Evolutionary conservation across 768 basidiomycete genomes (phyloP).

Genomic region (Lactarius pseudohatsudake): DNA sequence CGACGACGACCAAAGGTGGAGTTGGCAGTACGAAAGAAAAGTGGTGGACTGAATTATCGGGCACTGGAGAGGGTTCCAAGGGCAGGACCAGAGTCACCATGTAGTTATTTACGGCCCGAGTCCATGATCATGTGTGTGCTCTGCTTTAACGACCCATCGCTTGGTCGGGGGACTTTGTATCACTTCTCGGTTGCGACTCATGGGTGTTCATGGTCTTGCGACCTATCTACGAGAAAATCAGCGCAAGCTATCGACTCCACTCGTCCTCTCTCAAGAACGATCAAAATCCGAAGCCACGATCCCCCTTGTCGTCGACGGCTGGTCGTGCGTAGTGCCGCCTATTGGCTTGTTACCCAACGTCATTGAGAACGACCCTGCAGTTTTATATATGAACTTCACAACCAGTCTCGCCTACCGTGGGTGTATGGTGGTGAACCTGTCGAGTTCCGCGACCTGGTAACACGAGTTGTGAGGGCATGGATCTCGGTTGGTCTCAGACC

Average conservation of each 20-base stretch:
- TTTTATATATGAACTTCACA: constrained; percentile 71
- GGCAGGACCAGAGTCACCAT: constrained; percentile 3
- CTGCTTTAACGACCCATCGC: not conserved
- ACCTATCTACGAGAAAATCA: constrained; percentile 51
- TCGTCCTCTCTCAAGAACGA: constrained; percentile 34
- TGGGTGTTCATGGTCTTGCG: constrained; percentile 55
- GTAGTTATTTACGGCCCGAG: constrained; percentile 6
- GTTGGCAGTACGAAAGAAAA: not conserved
- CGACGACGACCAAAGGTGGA: constrained; percentile 7
- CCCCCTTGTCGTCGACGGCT: constrained; percentile 75
- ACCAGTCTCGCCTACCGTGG: constrained; percentile 67
- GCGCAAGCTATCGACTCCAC: constrained; percentile 40
- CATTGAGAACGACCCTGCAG: constrained; percentile 39
- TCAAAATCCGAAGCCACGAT: constrained; percentile 29
- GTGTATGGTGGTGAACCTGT: constrained; percentile 83
- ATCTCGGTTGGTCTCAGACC: constrained; percentile 60
- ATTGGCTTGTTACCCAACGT: constrained; percentile 17
- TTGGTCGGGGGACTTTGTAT: not conserved
- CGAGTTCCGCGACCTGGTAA: constrained; percentile 51
- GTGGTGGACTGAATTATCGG: constrained; percentile 26
- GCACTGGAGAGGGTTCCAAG: constrained; percentile 14
- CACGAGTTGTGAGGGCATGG: constrained; percentile 62
- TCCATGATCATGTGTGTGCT: not conserved
- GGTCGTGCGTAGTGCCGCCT: constrained; percentile 72
- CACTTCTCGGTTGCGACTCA: constrained; percentile 25